Evolutionary conservation across 192 early-diverging fungal species (phyloP), one percentile per base, ranked within the genome.

Genomic region (Umbelopsis vinacea): DNA sequence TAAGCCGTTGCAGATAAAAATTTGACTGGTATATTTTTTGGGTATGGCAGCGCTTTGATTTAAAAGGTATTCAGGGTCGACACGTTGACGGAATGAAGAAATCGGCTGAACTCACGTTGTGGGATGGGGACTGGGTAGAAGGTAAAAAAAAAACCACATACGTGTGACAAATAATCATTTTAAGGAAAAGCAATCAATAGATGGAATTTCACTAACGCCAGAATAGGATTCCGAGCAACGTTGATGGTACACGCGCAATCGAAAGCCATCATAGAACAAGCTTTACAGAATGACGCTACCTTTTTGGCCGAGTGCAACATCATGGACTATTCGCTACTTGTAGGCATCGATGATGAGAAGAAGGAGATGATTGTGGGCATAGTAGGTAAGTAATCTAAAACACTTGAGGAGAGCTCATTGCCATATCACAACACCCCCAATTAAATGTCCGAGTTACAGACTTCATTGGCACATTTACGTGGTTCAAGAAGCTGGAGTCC

Each of bases 241-340:
- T 83, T 97, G 8, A 90, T 92, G 71, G 90, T 96, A 17, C 83
- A 95, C 67, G 93, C 94, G 47, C 92, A 96, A 71, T 92, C 94
- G 7, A 96, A 96, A 67, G 83, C 88, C 48, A 82, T 96, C 68
- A 79, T 99, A 26, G 85, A 87, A 40, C 85, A 87, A 14, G 92
- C 95, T 4, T 89, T 99, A 3, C 86, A 85, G 79, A 96, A 96
- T 72, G 97, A 99, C 76, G 96, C 96, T 11, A 83, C 95, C 46
- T 99, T 99, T 75, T 78, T 99, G 67, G 84, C 92, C 4, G 90
- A 91, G 66, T 87, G 93, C 68, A 95, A 97, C 76, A 94, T 98
- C 35, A 97, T 99, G 95, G 97, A 99, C 81, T 99, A 99, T 74
- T 96, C 94, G 21, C 80, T 99, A 48, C 82, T 99, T 6, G 92